phyloP scores from a whole-genome alignment of 2,329 filamentous ascomycete species.

The Didymella pomorum region DNA sequence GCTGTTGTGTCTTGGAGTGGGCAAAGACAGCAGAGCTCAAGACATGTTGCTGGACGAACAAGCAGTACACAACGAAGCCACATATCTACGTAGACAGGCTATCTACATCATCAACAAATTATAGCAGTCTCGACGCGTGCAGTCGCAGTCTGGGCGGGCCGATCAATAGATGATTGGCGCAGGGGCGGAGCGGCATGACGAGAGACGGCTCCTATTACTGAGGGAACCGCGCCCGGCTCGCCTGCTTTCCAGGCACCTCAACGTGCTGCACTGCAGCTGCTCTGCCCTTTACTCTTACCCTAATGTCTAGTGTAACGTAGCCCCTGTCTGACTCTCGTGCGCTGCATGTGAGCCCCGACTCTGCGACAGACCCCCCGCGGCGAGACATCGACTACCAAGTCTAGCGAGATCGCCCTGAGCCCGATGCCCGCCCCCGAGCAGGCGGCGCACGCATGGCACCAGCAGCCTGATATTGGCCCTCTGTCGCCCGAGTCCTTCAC shows the following conservation, averaged over 20 bases:
- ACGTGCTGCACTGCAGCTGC: constrained; percentile 27
- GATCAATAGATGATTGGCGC: constrained; percentile 32
- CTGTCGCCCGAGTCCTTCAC: constrained; percentile 62
- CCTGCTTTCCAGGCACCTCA: constrained; percentile 25
- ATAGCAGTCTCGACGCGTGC: background rate
- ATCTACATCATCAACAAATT: background rate
- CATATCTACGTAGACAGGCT: background rate
- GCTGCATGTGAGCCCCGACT: constrained; percentile 19
- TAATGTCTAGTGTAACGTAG: constrained; percentile 28
- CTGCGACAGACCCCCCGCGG: constrained; percentile 21
- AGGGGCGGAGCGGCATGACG: constrained; percentile 38
- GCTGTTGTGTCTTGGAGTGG: background rate
- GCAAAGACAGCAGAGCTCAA: background rate
- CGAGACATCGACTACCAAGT: constrained; percentile 6
- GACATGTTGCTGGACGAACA: background rate
- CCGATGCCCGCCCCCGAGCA: constrained; percentile 39
- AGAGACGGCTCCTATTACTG: constrained; percentile 23
- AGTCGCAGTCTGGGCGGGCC: constrained; percentile 13
- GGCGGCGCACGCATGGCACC: constrained; percentile 45
- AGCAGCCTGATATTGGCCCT: constrained; percentile 40
- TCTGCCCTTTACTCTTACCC: constrained; percentile 16
- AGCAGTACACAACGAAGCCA: background rate
- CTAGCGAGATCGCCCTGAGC: constrained; percentile 21
- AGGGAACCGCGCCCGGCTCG: constrained; percentile 7
- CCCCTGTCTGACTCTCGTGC: constrained; percentile 20